Evolutionary conservation across 176 grass and related monocot genomes (phyloP).

Genomic region (Aegilops umbellulata): DNA sequence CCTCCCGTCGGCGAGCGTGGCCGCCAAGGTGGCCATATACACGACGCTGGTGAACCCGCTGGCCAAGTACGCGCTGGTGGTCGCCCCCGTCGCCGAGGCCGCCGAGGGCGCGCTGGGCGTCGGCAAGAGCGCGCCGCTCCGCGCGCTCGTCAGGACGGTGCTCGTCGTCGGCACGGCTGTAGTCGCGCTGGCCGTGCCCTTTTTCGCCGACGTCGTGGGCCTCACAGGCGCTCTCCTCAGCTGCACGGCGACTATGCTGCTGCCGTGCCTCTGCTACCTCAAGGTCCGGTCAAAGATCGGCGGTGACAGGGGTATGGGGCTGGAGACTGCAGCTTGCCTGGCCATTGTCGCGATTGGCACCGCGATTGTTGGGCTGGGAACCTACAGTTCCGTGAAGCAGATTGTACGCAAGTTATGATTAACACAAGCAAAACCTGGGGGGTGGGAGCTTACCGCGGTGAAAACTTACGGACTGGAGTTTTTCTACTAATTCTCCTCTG

Average conservation of each 20-base stretch:
- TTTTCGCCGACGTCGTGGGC: constrained; percentile 35
- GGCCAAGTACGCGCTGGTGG: constrained; percentile 38
- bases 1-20: constrained; percentile 17
- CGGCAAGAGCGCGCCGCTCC: background rate
- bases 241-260: constrained; percentile 35
- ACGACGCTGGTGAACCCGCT: constrained; percentile 53
- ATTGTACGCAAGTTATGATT: no score
- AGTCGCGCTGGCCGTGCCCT: constrained; percentile 35
- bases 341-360: constrained; percentile 15
- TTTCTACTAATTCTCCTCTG: no score
- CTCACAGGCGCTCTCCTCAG: constrained; percentile 42
- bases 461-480: no score
- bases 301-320: background rate
- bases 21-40: constrained; percentile 52
- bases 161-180: constrained; percentile 21
- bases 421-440: no score
- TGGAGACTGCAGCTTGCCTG: constrained; percentile 26
- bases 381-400: constrained; percentile 31
- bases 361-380: constrained; percentile 26
- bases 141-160: constrained; percentile 13
- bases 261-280: constrained; percentile 50
- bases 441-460: no score
- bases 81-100: constrained; percentile 14
- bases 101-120: constrained; percentile 23
- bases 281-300: constrained; percentile 30